Conservation (phyloP, 148 eudicot species). For the Tetragonia tetragonoides region DNA sequence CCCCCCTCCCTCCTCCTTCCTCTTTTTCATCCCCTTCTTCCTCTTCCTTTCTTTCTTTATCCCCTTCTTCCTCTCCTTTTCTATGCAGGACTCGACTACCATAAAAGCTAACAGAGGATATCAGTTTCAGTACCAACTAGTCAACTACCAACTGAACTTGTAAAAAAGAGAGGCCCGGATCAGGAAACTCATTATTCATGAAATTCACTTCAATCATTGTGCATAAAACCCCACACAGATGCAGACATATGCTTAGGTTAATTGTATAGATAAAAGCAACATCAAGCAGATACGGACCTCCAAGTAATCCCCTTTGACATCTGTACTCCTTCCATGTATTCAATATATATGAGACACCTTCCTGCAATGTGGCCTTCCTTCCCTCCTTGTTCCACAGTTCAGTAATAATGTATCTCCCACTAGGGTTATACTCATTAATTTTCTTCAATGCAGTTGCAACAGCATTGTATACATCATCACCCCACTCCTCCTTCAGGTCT, state of each 20-base stretch:
- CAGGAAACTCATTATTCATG: not conserved
- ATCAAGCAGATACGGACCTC: conserved; percentile 25
- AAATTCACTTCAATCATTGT: not conserved
- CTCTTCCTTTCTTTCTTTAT: no score
- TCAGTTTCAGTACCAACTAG: no score
- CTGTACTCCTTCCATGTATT: conserved; percentile 39
- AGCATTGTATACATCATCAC: conserved; percentile 42
- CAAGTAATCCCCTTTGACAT: conserved; percentile 31
- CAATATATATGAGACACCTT: conserved; percentile 45
- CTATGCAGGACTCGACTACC: no score
- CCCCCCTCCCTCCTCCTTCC: no score
- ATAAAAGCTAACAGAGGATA: no score
- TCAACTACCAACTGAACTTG: no score
- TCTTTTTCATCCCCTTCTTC: no score
- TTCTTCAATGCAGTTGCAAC: conserved; percentile 46
- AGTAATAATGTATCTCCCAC: conserved; percentile 49
- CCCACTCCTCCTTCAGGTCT: conserved; percentile 44
- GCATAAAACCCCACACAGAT: not conserved
- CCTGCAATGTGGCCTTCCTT: conserved; percentile 50
- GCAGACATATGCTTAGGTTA: not conserved
- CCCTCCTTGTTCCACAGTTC: conserved; percentile 57
- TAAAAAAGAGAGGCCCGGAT: not conserved
- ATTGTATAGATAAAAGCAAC: not conserved
- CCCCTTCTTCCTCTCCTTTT: no score
- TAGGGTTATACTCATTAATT: conserved; percentile 60